Evolutionary conservation across 2,329 filamentous ascomycete species (phyloP), one percentile per base, ranked within the genome.

Genomic region (Aschersonia sp.): DNA sequence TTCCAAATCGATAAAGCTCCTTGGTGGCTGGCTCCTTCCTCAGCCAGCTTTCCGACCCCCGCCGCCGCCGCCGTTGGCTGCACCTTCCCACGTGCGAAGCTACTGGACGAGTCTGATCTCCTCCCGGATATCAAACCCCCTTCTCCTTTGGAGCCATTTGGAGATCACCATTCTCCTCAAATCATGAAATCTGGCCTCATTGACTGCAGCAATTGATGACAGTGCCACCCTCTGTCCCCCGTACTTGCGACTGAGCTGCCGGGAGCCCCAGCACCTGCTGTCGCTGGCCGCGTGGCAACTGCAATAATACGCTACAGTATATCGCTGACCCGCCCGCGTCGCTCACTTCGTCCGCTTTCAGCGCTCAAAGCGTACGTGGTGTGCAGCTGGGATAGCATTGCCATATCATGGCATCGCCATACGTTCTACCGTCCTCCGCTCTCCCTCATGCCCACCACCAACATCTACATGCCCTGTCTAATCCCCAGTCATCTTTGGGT

Each of bases 361-460:
- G 14, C 31, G 41, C 22, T 14, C 40, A 32, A 32, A 11, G 5
- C 4, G 5, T 29, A 31, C 11, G 29, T 5, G 29, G 22, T 22
- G 32, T 37, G 32, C 32, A 12, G 8, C 32, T 37, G 32, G 32
- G 12, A 37, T 22, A 22, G 22, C 22, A 37, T 37, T 12, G 7
- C 32, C 8, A 12, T 8, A 49, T 43, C 22, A 74, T 74, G 70
- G 67, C 71, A 50, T 71, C 73, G 39, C 70, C 74, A 29, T 78
- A 75, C 57, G 65, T 68, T 46, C 60, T 78, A 47, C 74, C 74
- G n/a, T 67, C 71, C 37, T 66, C 72, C 37, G 65, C 71, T 40
- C 59, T 74, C 43, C 68, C 70, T 46, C 71, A 71, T 53, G 67
- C 66, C 49, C 67, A 73, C 53, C 63, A 69, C 47, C 66, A 66